Evolutionary conservation across 257 asterid genomes (phyloP).

Genomic region (Plantago major): DNA sequence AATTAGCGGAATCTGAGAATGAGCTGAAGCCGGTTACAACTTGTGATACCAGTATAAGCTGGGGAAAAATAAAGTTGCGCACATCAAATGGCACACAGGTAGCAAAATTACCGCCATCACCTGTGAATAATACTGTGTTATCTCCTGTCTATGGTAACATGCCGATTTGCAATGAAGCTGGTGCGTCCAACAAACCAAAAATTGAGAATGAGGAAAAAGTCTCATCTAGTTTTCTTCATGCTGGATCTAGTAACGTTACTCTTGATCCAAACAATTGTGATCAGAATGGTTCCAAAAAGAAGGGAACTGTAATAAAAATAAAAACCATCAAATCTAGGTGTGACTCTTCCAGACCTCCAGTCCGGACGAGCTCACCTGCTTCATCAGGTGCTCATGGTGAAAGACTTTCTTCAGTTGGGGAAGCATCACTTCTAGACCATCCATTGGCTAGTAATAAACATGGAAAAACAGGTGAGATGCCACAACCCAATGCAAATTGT

Average conservation of each 20-base stretch:
- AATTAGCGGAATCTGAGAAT: slow-evolving; percentile 25
- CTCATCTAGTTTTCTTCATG: slow-evolving; percentile 24
- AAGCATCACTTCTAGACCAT: slow-evolving; percentile 20
- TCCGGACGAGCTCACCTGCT: slow-evolving; percentile 20
- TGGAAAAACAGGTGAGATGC: slow-evolving; percentile 27
- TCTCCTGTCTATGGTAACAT: slow-evolving; percentile 26
- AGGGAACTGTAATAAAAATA: slow-evolving; percentile 45
- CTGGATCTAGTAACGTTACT: slow-evolving; percentile 26
- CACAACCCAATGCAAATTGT: slow-evolving; percentile 24
- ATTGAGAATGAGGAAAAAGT: slow-evolving; percentile 28
- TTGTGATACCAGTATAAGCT: slow-evolving; percentile 23
- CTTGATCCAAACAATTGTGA: slow-evolving; percentile 24
- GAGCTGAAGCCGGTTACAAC: slow-evolving; percentile 24
- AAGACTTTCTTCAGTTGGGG: slow-evolving; percentile 27
- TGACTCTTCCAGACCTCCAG: slow-evolving; percentile 28
- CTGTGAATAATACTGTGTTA: slow-evolving; percentile 22
- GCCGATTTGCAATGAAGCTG: slow-evolving; percentile 26
- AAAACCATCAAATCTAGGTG: slow-evolving; percentile 41
- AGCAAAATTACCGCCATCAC: slow-evolving; percentile 27
- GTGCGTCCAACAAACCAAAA: slow-evolving; percentile 24
- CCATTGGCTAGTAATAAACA: slow-evolving; percentile 21
- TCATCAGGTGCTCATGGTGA: slow-evolving; percentile 30
- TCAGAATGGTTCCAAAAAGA: slow-evolving; percentile 39
- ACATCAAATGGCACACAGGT: slow-evolving; percentile 30
- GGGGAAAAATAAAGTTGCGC: slow-evolving; percentile 47